These are phyloP conservation scores for Candida montana DNA, from an alignment of 805 yeast genomes.

Conservation along the genomic window DNA sequence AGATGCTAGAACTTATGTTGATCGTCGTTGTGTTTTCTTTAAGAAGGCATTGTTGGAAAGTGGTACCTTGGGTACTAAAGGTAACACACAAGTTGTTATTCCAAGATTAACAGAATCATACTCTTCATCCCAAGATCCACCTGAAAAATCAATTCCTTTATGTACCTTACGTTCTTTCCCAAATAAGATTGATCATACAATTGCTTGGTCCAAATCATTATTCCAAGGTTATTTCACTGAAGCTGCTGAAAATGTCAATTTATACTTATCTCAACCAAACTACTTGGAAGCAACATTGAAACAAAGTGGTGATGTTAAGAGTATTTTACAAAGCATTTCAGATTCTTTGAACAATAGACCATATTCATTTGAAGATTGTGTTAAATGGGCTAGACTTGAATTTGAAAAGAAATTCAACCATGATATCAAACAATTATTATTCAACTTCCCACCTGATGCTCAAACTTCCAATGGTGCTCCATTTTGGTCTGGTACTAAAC, in stretches of 20 bases:
- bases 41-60: conserved; percentile 88
- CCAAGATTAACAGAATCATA: conserved; percentile 94
- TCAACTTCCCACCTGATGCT: conserved; percentile 93
- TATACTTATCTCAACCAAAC: conserved; percentile 86
- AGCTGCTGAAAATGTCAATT: conserved; percentile 88
- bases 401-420: conserved; percentile 81
- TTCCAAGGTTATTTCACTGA: conserved; percentile 91
- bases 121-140: conserved; percentile 96
- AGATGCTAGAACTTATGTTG: conserved; percentile 97
- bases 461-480: conserved; percentile 85
- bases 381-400: conserved; percentile 89
- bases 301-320: conserved; percentile 88
- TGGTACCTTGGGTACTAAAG: conserved; percentile 97
- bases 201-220: conserved; percentile 97
- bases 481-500: conserved; percentile 97
- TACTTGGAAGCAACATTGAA: conserved; percentile 88
- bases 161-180: conserved; percentile 98
- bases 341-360: conserved; percentile 79
- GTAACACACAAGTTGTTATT: conserved; percentile 93
- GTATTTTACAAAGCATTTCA: conserved; percentile 74
- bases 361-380: conserved; percentile 85
- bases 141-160: conserved; percentile 94
- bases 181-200: conserved; percentile 95
- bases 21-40: conserved; percentile 92
- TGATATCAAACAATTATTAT: conserved; percentile 85